These are phyloP conservation scores for Hyaloscypha hepaticicola DNA, from an alignment of 495 filamentous ascomycete species.

Conservation along the genomic window DNA sequence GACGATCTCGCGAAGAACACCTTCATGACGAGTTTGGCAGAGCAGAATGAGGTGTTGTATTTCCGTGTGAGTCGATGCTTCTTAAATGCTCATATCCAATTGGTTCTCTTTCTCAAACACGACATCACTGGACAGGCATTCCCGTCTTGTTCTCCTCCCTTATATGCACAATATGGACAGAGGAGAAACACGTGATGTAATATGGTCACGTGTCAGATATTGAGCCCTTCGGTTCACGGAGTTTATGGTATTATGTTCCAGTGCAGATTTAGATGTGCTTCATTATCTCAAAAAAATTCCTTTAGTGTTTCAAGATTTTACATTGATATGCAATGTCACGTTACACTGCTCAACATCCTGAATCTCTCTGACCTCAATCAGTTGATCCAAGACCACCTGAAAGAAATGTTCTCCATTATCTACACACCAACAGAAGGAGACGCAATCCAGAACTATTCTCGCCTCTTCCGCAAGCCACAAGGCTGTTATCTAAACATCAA, in stretches of 20 bases:
- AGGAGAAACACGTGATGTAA: no score
- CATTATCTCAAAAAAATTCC: not conserved
- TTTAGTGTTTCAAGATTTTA: conserved; percentile 1
- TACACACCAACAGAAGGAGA: conserved; percentile 92
- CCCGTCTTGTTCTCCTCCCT: no score
- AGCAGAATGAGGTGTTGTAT: conserved; percentile 79
- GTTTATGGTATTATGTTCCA: no score
- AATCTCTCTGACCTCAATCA: conserved; percentile 33
- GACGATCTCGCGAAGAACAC: conserved; percentile 76
- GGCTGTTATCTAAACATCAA: conserved; percentile 62
- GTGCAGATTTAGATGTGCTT: no score
- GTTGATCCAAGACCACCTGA: conserved; percentile 64
- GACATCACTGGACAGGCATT: no score
- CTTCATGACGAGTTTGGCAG: conserved; percentile 76
- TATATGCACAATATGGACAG: no score
- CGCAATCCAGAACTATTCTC: conserved; percentile 84
- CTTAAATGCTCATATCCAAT: not conserved
- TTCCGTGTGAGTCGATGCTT: conserved; percentile 51
- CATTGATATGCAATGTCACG: not conserved
- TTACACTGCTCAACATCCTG: not conserved
- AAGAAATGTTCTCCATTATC: conserved; percentile 86
- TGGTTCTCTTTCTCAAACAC: not conserved
- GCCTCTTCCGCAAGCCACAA: conserved; percentile 73
- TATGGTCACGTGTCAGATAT: no score
- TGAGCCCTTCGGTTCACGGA: no score